phyloP scores from a whole-genome alignment of 164 flowering plant species.

The Stephania japonica region DNA sequence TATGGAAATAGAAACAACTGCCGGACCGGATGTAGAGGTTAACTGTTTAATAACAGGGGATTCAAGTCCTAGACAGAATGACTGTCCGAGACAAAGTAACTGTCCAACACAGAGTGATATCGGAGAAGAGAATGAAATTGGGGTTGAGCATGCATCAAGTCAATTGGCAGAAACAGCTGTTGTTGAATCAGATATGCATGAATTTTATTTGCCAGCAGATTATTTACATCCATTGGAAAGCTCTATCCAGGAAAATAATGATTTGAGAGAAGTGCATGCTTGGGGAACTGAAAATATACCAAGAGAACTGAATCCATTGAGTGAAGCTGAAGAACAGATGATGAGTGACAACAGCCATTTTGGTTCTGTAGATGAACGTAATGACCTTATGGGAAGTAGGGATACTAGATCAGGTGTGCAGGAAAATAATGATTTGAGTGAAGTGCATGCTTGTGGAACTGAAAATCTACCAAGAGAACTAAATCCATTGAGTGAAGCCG shows the following conservation, averaged over 20 bases:
- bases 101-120: slow-evolving; percentile 5
- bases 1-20: background rate
- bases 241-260: background rate
- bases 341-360: background rate
- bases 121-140: slow-evolving; percentile 8
- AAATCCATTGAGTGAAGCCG: background rate
- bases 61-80: background rate
- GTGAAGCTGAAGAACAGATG: background rate
- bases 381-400: background rate
- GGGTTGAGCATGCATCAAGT: slow-evolving; percentile 7
- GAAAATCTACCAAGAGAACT: background rate
- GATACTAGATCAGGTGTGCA: background rate
- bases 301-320: background rate
- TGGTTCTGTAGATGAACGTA: slow-evolving; percentile 7
- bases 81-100: background rate
- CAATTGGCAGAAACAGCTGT: background rate
- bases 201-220: slow-evolving; percentile 1
- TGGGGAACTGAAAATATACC: background rate
- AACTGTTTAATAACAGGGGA: background rate
- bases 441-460: background rate
- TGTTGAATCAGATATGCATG: background rate
- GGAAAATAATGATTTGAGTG: background rate
- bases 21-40: background rate
- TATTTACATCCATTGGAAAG: background rate
- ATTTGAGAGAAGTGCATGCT: background rate